A percentile compares a stretch with the other conserved stretches of the same genome.
phyloP scores from a whole-genome alignment of 2,329 filamentous ascomycete species.

The Botryosphaeria agaves region DNA sequence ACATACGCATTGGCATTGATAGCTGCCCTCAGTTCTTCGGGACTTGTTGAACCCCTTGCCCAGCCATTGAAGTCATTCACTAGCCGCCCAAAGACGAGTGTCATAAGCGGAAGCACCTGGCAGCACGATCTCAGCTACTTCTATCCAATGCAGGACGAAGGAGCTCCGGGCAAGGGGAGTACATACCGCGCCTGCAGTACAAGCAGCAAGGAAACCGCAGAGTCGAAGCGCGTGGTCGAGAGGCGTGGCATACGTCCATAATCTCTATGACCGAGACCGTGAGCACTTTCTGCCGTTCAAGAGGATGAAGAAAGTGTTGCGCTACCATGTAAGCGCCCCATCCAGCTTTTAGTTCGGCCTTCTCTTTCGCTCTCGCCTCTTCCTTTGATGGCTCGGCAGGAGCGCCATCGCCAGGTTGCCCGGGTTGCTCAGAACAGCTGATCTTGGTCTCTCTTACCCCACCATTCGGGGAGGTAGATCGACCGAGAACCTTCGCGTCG shows the following conservation, averaged over 20 bases:
- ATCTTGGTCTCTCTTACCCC: neutral
- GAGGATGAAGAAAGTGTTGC: neutral
- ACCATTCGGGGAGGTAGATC: neutral
- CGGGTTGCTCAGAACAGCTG: neutral
- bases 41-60: neutral
- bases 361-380: neutral
- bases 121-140: neutral
- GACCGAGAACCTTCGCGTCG: neutral
- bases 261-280: neutral
- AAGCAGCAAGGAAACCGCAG: neutral
- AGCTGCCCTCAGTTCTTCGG: neutral
- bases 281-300: neutral
- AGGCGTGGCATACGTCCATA: neutral
- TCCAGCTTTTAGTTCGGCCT: neutral
- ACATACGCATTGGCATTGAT: neutral
- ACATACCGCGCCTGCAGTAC: neutral
- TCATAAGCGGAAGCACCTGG: conserved; percentile 1
- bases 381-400: neutral
- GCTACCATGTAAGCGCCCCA: neutral
- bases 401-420: neutral
- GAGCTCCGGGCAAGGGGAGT: neutral
- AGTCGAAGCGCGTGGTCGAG: neutral
- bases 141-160: too few species aligned
- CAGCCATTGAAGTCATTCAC: conserved; percentile 1
- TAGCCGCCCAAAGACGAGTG: neutral